A percentile compares a stretch with the other conserved stretches of the same genome.
Conservation (phyloP, 495 filamentous ascomycete genomes). For the Xanthoparmelia taractica region DNA sequence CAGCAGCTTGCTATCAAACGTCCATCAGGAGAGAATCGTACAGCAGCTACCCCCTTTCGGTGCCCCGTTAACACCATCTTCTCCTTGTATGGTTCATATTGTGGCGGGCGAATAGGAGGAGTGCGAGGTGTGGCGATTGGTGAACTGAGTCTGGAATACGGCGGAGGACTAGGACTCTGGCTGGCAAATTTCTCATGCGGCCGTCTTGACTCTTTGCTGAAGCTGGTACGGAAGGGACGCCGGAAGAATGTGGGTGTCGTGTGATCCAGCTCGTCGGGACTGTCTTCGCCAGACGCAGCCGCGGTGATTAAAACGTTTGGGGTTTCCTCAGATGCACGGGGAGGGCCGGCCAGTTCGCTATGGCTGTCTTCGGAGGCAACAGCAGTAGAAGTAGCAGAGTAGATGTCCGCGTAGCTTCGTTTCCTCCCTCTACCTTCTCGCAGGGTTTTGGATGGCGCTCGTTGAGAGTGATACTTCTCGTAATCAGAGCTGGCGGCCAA, state of each 20-base stretch:
- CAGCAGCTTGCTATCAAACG: constrained; percentile 82
- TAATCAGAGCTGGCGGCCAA: constrained; percentile 40
- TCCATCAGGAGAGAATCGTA: constrained; percentile 85
- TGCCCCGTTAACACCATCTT: constrained; percentile 68
- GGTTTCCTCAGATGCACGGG: constrained; percentile 3
- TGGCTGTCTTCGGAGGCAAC: constrained; percentile 2
- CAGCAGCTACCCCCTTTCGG: constrained; percentile 67
- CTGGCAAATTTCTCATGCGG: constrained; percentile 6
- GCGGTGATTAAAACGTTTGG: not conserved
- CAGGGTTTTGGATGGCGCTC: constrained; percentile 23
- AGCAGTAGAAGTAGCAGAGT: not conserved
- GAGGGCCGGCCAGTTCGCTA: not conserved
- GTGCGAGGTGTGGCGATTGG: constrained; percentile 20
- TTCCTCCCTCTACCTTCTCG: constrained; percentile 6
- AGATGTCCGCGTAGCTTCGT: constrained; percentile 4
- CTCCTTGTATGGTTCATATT: constrained; percentile 48
- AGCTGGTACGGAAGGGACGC: constrained; percentile 12
- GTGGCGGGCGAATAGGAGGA: constrained; percentile 13
- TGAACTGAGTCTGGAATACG: constrained; percentile 23
- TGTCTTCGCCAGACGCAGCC: constrained; percentile 27
- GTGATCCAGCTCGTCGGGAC: constrained; percentile 36
- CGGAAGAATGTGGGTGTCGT: constrained; percentile 10
- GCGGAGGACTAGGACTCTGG: constrained; percentile 18
- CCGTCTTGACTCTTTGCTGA: constrained; percentile 8
- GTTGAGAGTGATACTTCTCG: constrained; percentile 33